Conservation (phyloP, 78 protist species). For the Dictyostelium citrinum region DNA sequence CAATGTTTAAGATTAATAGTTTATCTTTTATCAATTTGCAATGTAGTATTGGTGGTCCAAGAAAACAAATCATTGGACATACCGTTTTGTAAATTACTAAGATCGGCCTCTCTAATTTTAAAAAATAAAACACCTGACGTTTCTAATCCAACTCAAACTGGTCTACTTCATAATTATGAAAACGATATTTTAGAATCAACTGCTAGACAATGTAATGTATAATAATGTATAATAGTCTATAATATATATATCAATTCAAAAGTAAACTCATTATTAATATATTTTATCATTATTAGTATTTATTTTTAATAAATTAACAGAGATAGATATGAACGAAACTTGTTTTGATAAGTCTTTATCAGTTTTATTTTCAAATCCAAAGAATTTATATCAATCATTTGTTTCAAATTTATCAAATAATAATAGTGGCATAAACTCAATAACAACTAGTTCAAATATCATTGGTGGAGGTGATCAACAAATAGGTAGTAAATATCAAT, state of each 20-base stretch:
- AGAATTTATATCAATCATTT: not conserved
- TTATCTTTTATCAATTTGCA: slow-evolving; percentile 35
- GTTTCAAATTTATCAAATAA: not conserved
- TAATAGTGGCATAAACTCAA: too few species aligned
- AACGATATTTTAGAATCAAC: slow-evolving; percentile 19
- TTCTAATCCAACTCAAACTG: slow-evolving; percentile 1
- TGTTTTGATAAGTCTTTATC: slow-evolving; percentile 46
- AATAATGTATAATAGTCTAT: not conserved
- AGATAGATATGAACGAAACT: slow-evolving; percentile 5
- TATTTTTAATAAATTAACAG: slow-evolving; percentile 65
- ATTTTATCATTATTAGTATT: not conserved
- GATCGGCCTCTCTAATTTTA: slow-evolving; percentile 32
- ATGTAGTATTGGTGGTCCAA: slow-evolving; percentile 47
- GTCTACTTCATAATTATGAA: not conserved
- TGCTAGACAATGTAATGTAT: slow-evolving; percentile 16
- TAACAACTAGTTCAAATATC: too few species aligned
- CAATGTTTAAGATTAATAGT: slow-evolving; percentile 41
- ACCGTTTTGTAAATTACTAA: slow-evolving; percentile 49
- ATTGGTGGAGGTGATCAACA: not conserved
- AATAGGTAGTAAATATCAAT: not conserved
- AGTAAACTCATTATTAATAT: not conserved
- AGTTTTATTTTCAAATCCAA: slow-evolving; percentile 22
- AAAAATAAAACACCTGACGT: slow-evolving; percentile 60
- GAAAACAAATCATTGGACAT: slow-evolving; percentile 55
- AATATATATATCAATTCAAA: not conserved